phyloP scores from a whole-genome alignment of 345 rosid genomes.

The Anastatica hierochuntica region DNA sequence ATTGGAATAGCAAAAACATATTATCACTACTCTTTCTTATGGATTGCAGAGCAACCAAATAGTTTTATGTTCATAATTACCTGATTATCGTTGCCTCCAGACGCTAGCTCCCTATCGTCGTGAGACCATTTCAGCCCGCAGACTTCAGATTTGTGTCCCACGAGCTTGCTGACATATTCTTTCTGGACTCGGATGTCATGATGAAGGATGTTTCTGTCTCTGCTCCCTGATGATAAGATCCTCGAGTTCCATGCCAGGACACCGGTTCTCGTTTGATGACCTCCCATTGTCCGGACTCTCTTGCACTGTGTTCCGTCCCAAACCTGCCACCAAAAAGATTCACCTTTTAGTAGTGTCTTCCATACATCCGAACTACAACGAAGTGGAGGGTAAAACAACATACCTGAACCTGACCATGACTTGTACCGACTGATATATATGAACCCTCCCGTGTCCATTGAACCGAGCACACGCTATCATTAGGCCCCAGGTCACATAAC shows the following conservation, averaged over 20 bases:
- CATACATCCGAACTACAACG: not conserved
- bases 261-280: conserved; percentile 94
- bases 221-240: conserved; percentile 80
- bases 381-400: not conserved
- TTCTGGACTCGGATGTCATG: conserved; percentile 84
- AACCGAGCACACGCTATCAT: conserved; percentile 70
- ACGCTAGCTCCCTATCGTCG: conserved; percentile 96
- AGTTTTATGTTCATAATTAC: conserved; percentile 25
- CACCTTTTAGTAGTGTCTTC: not conserved
- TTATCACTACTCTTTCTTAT: not conserved
- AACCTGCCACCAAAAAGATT: conserved; percentile 31
- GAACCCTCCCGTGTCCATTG: conserved; percentile 99
- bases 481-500: conserved; percentile 87
- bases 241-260: conserved; percentile 96
- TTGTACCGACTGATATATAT: conserved; percentile 78
- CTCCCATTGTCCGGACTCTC: conserved; percentile 74
- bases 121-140: conserved; percentile 96
- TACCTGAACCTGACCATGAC: conserved; percentile 92
- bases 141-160: conserved; percentile 96
- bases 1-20: too few relatives aligned
- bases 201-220: conserved; percentile 85
- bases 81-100: conserved; percentile 99
- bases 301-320: conserved; percentile 94
- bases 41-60: not conserved
- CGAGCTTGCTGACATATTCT: conserved; percentile 62